A percentile compares a stretch with the other conserved stretches of the same genome.
phyloP scores from a whole-genome alignment of 2,329 filamentous ascomycete species.

The Pyrenophora tritici-repentis region DNA sequence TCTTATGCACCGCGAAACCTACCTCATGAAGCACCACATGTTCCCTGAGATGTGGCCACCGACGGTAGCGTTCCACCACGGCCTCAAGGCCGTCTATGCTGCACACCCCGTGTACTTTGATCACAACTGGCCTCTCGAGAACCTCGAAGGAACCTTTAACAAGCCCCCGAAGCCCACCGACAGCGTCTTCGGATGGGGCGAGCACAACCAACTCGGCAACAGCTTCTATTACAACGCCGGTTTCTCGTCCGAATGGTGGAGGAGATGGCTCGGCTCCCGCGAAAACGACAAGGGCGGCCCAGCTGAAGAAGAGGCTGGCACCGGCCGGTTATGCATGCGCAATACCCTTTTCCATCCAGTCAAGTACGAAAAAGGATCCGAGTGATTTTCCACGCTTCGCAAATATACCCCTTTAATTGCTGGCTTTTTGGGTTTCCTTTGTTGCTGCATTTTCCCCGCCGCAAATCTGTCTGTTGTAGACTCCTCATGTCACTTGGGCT shows the following conservation, averaged over 20 bases:
- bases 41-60: constrained; percentile 81
- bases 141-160: constrained; percentile 56
- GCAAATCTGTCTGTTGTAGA: constrained; percentile 28
- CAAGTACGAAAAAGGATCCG: constrained; percentile 53
- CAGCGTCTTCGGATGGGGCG: constrained; percentile 57
- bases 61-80: constrained; percentile 74
- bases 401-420: constrained; percentile 36
- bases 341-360: constrained; percentile 55
- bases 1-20: constrained; percentile 77
- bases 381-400: constrained; percentile 29
- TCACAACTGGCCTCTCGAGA: constrained; percentile 65
- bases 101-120: constrained; percentile 83
- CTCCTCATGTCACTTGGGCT: constrained; percentile 19
- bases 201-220: constrained; percentile 57
- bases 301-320: constrained; percentile 50
- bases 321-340: constrained; percentile 55
- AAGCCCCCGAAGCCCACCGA: constrained; percentile 52
- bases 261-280: constrained; percentile 55
- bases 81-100: constrained; percentile 76
- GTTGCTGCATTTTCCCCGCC: constrained; percentile 20
- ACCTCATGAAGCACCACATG: constrained; percentile 71
- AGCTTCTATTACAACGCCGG: constrained; percentile 58
- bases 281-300: constrained; percentile 53
- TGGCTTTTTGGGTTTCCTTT: constrained; percentile 17
- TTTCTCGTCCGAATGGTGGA: constrained; percentile 55